Evolutionary conservation across 495 filamentous ascomycete genomes (phyloP).

Genomic region (Penicillium ochrochloron): DNA sequence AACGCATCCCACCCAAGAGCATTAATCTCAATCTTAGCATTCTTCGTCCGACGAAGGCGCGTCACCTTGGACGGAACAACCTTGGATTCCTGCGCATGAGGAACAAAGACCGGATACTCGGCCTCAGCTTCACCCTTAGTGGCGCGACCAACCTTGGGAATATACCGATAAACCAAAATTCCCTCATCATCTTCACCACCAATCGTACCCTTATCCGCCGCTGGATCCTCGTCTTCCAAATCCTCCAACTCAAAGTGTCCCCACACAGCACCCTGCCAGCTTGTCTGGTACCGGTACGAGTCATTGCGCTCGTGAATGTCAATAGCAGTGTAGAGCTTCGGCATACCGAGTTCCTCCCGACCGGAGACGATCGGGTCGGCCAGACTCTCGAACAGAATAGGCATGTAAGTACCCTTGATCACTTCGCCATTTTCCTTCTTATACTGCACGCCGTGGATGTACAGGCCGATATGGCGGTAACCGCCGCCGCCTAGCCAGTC

Average conservation of each 20-base stretch:
- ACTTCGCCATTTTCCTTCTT: slow-evolving; percentile 51
- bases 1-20: slow-evolving; percentile 51
- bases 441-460: slow-evolving; percentile 63
- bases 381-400: slow-evolving; percentile 58
- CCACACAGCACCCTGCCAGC: slow-evolving; percentile 54
- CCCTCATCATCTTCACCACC: slow-evolving; percentile 42
- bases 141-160: slow-evolving; percentile 49
- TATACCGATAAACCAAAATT: slow-evolving; percentile 50
- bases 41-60: slow-evolving; percentile 39
- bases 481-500: slow-evolving; percentile 59
- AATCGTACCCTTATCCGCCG: slow-evolving; percentile 33
- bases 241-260: slow-evolving; percentile 46
- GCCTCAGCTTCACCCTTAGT: slow-evolving; percentile 48
- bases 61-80: slow-evolving; percentile 39
- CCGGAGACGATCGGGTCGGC: slow-evolving; percentile 58
- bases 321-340: slow-evolving; percentile 56
- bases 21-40: slow-evolving; percentile 50
- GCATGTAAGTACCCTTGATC: slow-evolving; percentile 55
- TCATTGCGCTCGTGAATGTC: slow-evolving; percentile 43
- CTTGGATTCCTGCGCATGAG: slow-evolving; percentile 42
- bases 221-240: slow-evolving; percentile 39
- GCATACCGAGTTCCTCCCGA: slow-evolving; percentile 61
- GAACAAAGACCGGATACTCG: slow-evolving; percentile 51
- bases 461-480: slow-evolving; percentile 60
- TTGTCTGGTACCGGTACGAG: slow-evolving; percentile 45